Percentiles rank a stretch among this genome's conserved stretches.
phyloP scores from a whole-genome alignment of 768 basidiomycete species.

The Sistotremastrum niveocremeum region DNA sequence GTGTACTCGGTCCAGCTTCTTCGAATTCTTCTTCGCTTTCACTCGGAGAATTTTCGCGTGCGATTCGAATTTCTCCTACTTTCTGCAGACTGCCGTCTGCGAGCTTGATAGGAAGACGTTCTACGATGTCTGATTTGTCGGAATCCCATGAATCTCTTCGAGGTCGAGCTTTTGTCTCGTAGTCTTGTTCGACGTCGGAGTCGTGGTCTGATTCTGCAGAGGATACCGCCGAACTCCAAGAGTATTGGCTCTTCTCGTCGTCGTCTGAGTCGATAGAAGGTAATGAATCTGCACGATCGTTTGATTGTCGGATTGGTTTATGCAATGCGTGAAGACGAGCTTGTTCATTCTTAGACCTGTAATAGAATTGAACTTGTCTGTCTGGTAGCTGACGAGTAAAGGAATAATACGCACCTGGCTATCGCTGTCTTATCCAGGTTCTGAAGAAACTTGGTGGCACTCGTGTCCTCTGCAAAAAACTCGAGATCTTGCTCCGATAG shows the following conservation, averaged over 20 bases:
- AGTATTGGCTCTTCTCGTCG: conserved; percentile 17
- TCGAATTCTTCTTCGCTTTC: conserved; percentile 6
- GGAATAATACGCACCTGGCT: conserved; percentile 39
- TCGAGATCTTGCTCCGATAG: conserved; percentile 60
- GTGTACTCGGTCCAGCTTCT: conserved; percentile 6
- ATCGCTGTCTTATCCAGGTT: conserved; percentile 69
- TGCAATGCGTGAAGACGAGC: conserved; percentile 52
- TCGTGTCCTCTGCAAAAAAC: conserved; percentile 51
- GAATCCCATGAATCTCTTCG: conserved; percentile 31
- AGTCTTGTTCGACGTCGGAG: conserved; percentile 62
- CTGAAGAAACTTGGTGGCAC: conserved; percentile 51
- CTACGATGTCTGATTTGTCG: conserved; percentile 36
- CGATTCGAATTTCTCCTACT: conserved; percentile 23
- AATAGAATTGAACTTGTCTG: conserved; percentile 3
- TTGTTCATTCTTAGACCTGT: conserved; percentile 78
- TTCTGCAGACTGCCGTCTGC: conserved; percentile 63
- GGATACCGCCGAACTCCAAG: conserved; percentile 9
- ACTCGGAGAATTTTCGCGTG: background rate
- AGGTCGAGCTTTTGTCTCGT: conserved; percentile 51
- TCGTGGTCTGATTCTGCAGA: conserved; percentile 18
- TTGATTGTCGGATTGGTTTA: conserved; percentile 37
- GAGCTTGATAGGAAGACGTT: conserved; percentile 77
- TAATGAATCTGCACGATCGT: conserved; percentile 38
- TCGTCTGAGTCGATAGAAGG: conserved; percentile 40
- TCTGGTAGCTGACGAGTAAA: conserved; percentile 1